A percentile compares a stretch with the other conserved stretches of the same genome.
Conservation (phyloP, 768 basidiomycete species). For the Leccinum rimulosum region DNA sequence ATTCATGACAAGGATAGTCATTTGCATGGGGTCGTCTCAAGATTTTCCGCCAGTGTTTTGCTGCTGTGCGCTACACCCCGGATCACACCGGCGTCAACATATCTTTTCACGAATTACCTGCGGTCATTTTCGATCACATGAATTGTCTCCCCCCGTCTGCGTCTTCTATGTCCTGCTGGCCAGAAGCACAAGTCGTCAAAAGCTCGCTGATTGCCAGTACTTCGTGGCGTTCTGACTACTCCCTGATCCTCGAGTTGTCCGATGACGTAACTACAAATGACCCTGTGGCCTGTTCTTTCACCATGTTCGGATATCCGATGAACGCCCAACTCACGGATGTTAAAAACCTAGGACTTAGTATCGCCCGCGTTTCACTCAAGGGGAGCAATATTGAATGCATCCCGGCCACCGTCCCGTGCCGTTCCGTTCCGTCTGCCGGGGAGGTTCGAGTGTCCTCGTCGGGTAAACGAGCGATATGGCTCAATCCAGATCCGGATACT, state of each 20-base stretch:
- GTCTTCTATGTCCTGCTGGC: constrained; percentile 13
- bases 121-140: constrained; percentile 7
- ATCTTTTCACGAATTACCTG: constrained; percentile 17
- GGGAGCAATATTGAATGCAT: constrained; percentile 2
- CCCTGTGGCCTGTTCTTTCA: constrained; percentile 10
- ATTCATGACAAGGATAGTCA: constrained; percentile 11
- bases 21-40: constrained; percentile 15
- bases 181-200: constrained; percentile 6
- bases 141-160: not conserved
- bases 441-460: constrained; percentile 19
- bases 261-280: constrained; percentile 9
- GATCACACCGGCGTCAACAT: constrained; percentile 3
- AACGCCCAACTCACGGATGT: not conserved
- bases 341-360: not conserved
- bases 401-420: constrained; percentile 6
- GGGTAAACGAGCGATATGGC: constrained; percentile 23
- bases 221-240: constrained; percentile 12
- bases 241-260: constrained; percentile 11
- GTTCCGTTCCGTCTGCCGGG: constrained; percentile 8
- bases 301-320: constrained; percentile 13
- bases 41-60: constrained; percentile 11
- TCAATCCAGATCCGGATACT: constrained; percentile 6
- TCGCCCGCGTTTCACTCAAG: constrained; percentile 15
- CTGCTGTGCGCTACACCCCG: not conserved
- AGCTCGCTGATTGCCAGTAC: constrained; percentile 11